Evolutionary conservation across 345 rosid species (phyloP).

Genomic region (Lagerstroemia speciosa): DNA sequence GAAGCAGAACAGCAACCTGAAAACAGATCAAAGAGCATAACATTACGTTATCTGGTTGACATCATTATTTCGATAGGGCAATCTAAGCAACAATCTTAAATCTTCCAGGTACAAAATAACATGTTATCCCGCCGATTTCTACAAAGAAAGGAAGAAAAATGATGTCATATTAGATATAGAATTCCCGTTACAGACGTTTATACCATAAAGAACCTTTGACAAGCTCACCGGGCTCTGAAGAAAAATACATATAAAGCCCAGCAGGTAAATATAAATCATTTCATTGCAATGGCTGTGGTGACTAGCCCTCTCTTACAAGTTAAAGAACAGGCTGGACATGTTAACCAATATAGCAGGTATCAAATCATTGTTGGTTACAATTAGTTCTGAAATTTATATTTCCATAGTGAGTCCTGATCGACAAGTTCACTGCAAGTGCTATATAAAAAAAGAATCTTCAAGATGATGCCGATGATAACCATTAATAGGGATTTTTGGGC

Average conservation of each 20-base stretch:
- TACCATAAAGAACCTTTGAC: background rate
- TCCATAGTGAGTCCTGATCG: background rate
- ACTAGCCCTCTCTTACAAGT: background rate
- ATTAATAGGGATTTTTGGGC: background rate
- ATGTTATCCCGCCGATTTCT: background rate
- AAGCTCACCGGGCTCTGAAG: background rate
- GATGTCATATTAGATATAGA: background rate
- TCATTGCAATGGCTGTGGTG: background rate
- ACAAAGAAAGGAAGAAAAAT: background rate
- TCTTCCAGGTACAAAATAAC: background rate
- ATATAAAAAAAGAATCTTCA: background rate
- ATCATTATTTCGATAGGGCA: background rate
- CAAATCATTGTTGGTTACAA: background rate
- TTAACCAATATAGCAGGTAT: background rate
- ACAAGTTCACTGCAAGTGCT: background rate
- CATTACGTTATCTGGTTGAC: background rate
- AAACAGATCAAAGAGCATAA: background rate
- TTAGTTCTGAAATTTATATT: background rate
- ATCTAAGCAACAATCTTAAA: background rate
- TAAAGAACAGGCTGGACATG: background rate
- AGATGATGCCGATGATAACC: background rate
- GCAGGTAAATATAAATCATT: background rate
- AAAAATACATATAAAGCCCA: background rate
- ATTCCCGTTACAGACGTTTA: background rate
- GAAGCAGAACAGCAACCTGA: conserved; percentile 87